Evolutionary conservation across 2,329 filamentous ascomycete species (phyloP), one percentile per base, ranked within the genome.

Genomic region (Xylariomycetidae sp.): DNA sequence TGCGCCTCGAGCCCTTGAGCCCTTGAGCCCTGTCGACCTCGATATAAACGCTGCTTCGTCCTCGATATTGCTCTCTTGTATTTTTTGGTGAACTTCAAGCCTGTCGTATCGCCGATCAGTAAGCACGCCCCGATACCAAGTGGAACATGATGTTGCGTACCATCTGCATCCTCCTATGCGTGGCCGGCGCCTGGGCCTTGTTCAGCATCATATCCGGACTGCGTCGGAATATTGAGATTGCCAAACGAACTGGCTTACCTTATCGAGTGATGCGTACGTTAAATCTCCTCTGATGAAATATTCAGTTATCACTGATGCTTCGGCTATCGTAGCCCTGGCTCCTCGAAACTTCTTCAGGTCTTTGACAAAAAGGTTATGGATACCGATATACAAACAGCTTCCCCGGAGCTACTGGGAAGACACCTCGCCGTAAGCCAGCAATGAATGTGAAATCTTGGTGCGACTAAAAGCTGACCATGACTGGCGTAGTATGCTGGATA

Each of bases 391-490:
- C 43, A 66, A 65, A 37, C 49, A 56, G 10, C 59, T 83, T 0
- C 80, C 80, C 1, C 59, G 59, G 26, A 60, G 64, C 12, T 71
- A 65, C 57, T 78, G 72, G 59, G 64, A 76, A 34, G 48, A 64
- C 32, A 79, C 79, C 71, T 53, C 82, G 27, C 66, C 72, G 78
- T 82, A 65, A 44, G 76, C 52, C 12, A 32, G 19, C 16, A 31
- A 24, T n/a, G n/a, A n/a, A n/a, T n/a, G n/a, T n/a, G n/a, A n/a
- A n/a, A n/a, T n/a, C n/a, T n/a, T 14, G 16, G 14, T 7, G 17
- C 13, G 13, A 10, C 7, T 16, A 18, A 7, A 10, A 18, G 15
- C 22, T 13, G 19, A 10, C n/a, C 8, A 10, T 23, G 25, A 14
- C 25, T 19, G 19, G 17, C 26, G 50, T 22, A 52, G 49, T n/a